These are phyloP conservation scores for Candida insectalens DNA, from an alignment of 805 yeast genomes.

Conservation along the genomic window DNA sequence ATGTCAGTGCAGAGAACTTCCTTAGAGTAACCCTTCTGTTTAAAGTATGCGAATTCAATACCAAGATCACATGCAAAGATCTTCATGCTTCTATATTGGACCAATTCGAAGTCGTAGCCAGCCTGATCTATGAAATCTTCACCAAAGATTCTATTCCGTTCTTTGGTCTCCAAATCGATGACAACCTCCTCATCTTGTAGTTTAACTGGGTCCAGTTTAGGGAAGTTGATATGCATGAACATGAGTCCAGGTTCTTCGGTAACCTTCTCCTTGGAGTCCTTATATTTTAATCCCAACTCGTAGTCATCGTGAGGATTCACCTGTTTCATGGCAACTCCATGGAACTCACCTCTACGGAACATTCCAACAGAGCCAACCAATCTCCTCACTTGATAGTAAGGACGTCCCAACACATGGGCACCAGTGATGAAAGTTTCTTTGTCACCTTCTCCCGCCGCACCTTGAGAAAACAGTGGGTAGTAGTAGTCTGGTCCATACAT, in stretches of 20 bases:
- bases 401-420: conserved; percentile 45
- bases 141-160: conserved; percentile 9
- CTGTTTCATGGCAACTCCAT: conserved; percentile 77
- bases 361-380: conserved; percentile 48
- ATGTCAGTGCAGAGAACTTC: conserved; percentile 31
- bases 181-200: conserved; percentile 12
- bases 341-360: conserved; percentile 30
- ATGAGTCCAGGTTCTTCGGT: conserved; percentile 6
- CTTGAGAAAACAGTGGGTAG: conserved; percentile 40
- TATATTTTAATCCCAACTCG: conserved; percentile 19
- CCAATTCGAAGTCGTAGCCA: conserved; percentile 46
- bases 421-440: conserved; percentile 56
- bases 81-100: conserved; percentile 48
- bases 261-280: conserved; percentile 9
- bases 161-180: conserved; percentile 25
- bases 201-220: conserved; percentile 39
- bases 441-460: conserved; percentile 46
- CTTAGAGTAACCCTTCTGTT: conserved; percentile 13
- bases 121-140: conserved; percentile 21
- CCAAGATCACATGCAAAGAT: conserved; percentile 22
- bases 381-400: conserved; percentile 52
- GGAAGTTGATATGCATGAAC: conserved; percentile 45
- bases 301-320: conserved; percentile 59
- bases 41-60: conserved; percentile 14
- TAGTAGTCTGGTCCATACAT: conserved; percentile 47